A percentile compares a stretch with the other conserved stretches of the same genome.
These are phyloP conservation scores for Heliocybe sulcata DNA, from an alignment of 1,284 basidiomycete genomes.

Conservation along the genomic window DNA sequence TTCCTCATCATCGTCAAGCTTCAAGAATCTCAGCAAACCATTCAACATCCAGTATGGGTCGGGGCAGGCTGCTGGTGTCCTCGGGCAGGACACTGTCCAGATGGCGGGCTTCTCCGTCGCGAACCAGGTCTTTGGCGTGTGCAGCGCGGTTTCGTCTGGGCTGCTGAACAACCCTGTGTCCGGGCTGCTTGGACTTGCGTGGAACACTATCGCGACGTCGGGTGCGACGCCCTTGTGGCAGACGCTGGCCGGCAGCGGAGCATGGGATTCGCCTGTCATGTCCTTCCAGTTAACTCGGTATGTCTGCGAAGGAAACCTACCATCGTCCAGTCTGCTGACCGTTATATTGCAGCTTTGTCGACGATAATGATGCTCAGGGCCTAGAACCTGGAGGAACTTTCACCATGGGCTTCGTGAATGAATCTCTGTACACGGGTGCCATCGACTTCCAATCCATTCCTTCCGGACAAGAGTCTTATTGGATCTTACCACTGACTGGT, in stretches of 20 bases:
- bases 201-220: constrained; percentile 18
- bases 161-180: constrained; percentile 13
- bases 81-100: constrained; percentile 42
- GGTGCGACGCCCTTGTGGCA: constrained; percentile 37
- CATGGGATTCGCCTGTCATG: constrained; percentile 28
- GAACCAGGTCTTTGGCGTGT: constrained; percentile 32
- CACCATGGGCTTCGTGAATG: constrained; percentile 30
- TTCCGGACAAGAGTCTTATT: constrained; percentile 13
- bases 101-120: constrained; percentile 41
- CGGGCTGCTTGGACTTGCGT: constrained; percentile 22
- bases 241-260: constrained; percentile 27
- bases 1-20: constrained; percentile 18
- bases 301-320: constrained; percentile 4
- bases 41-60: constrained; percentile 53
- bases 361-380: constrained; percentile 12
- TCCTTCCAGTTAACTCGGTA: constrained; percentile 27
- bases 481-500: constrained; percentile 21
- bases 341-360: constrained; percentile 9
- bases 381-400: constrained; percentile 21
- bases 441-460: constrained; percentile 28
- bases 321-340: no score
- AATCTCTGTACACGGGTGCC: constrained; percentile 27
- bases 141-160: constrained; percentile 9
- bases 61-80: constrained; percentile 40
- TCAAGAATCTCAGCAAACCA: constrained; percentile 14